These are phyloP conservation scores for Aureobasidium sp. DNA, from an alignment of 2,329 filamentous ascomycete genomes.

Conservation along the genomic window DNA sequence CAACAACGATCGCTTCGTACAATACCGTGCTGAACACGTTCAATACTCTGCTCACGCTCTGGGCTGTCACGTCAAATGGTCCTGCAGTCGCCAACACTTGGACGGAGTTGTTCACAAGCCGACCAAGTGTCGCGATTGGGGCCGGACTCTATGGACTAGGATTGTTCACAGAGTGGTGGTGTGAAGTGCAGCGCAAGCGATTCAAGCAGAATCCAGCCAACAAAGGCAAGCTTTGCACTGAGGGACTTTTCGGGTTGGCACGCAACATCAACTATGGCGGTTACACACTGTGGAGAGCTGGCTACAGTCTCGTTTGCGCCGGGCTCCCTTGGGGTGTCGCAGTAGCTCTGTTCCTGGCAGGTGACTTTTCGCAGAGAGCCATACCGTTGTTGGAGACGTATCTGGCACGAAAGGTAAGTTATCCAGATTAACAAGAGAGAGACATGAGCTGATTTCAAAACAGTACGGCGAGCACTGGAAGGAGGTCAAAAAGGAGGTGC, in stretches of 20 bases:
- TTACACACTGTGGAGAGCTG: constrained; percentile 23
- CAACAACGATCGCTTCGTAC: constrained; percentile 19
- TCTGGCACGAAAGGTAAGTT: constrained; percentile 22
- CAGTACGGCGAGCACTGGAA: constrained; percentile 25
- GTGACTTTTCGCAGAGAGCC: constrained; percentile 22
- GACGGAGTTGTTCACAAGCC: constrained; percentile 13
- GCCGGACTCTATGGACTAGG: constrained; percentile 20
- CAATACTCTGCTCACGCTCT: constrained; percentile 22
- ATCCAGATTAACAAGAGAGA: too few species aligned
- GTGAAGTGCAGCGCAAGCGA: constrained; percentile 23
- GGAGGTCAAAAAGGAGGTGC: constrained; percentile 21
- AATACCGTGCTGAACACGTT: constrained; percentile 23
- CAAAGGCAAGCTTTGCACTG: constrained; percentile 22
- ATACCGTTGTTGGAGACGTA: constrained; percentile 26
- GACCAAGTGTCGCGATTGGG: constrained; percentile 17
- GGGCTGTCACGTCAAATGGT: constrained; percentile 20
- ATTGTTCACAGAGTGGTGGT: constrained; percentile 23
- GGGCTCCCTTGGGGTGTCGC: constrained; percentile 20
- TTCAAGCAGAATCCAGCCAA: constrained; percentile 23
- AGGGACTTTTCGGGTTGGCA: constrained; percentile 22
- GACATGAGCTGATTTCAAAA: background rate
- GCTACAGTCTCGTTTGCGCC: constrained; percentile 22
- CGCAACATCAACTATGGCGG: constrained; percentile 25
- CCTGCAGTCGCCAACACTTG: constrained; percentile 15
- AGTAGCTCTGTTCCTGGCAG: constrained; percentile 18